Evolutionary conservation across 331 rosid genomes (phyloP).

Genomic region (Pyrus hybrid): DNA sequence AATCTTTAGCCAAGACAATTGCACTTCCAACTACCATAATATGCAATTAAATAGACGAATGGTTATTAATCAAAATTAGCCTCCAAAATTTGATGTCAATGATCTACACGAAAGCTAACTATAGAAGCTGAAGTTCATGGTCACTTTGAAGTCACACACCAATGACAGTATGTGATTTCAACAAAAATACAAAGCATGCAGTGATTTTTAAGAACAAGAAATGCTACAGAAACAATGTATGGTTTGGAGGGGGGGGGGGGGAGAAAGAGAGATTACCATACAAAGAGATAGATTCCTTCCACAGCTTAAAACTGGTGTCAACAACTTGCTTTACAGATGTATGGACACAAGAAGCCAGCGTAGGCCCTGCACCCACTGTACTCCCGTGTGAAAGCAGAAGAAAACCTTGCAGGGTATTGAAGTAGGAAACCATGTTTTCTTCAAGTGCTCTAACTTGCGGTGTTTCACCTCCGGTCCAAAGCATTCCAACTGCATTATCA

Average conservation of each 20-base stretch:
- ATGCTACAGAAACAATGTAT: background rate
- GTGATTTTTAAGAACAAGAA: background rate
- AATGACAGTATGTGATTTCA: background rate
- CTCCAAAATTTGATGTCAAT: background rate
- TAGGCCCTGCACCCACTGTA: slow-evolving; percentile 68
- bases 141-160: background rate
- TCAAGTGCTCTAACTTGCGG: slow-evolving; percentile 49
- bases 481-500: slow-evolving; percentile 70
- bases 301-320: slow-evolving; percentile 66
- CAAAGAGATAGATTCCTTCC: slow-evolving; percentile 54
- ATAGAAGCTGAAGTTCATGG: background rate
- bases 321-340: slow-evolving; percentile 64
- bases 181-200: background rate
- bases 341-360: slow-evolving; percentile 50
- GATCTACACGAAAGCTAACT: background rate
- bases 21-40: background rate
- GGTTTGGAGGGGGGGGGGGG: background rate
- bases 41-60: background rate
- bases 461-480: slow-evolving; percentile 64
- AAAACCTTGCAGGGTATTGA: slow-evolving; percentile 72
- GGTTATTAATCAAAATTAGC: background rate
- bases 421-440: slow-evolving; percentile 64
- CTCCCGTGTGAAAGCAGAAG: slow-evolving; percentile 77
- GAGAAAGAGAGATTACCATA: slow-evolving; percentile 42
- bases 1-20: background rate